Conservation (phyloP, 805 yeast genomes). For the Ogataea zsoltii region DNA sequence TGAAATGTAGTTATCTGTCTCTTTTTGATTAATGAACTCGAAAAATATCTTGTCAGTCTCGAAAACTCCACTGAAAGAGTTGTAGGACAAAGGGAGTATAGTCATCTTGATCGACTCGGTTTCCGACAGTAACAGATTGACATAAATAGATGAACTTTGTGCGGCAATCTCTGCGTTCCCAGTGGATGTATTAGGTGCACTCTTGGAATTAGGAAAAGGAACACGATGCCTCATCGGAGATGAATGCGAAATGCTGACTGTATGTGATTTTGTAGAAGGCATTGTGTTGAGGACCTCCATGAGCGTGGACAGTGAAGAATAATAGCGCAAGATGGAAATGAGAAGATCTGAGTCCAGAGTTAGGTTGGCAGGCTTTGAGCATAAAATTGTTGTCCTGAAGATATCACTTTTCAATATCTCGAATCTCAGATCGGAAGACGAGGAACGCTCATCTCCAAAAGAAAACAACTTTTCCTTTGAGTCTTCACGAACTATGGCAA, state of each 20-base stretch:
- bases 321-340: conserved; percentile 10
- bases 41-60: conserved; percentile 37
- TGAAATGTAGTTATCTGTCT: conserved; percentile 4
- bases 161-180: conserved; percentile 31
- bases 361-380: conserved; percentile 43
- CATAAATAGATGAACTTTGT: conserved; percentile 41
- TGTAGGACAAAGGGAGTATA: conserved; percentile 47
- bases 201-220: not conserved
- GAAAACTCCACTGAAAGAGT: conserved; percentile 35
- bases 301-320: conserved; percentile 17
- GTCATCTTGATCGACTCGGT: conserved; percentile 26
- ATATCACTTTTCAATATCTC: conserved; percentile 40
- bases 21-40: conserved; percentile 10
- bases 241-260: not conserved
- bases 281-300: conserved; percentile 3
- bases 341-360: conserved; percentile 18
- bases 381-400: conserved; percentile 39
- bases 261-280: not conserved
- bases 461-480: conserved; percentile 19
- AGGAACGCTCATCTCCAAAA: conserved; percentile 31
- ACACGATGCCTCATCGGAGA: conserved; percentile 3
- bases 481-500: conserved; percentile 30
- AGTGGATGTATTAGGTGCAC: not conserved
- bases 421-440: conserved; percentile 53
- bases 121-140: conserved; percentile 28